Evolutionary conservation across 129 eudicot species (phyloP).

Genomic region (Saussurea involucrata): DNA sequence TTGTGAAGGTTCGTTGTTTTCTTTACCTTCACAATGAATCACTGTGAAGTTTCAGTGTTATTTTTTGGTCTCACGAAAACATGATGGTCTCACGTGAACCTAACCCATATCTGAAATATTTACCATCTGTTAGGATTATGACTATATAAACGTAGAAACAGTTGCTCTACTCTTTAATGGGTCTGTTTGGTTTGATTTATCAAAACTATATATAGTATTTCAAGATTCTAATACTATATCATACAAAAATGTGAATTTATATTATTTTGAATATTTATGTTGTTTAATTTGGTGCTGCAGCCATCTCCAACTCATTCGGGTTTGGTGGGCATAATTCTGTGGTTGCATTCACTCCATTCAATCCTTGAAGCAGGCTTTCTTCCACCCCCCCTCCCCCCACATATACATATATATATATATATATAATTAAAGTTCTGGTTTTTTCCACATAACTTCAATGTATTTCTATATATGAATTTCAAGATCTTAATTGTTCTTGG

Average conservation of each 20-base stretch:
- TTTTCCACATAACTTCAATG: conserved; percentile 7
- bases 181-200: neutral
- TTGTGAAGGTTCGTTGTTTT: no score
- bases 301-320: conserved; percentile 66
- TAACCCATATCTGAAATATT: neutral
- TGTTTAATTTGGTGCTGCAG: conserved; percentile 43
- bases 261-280: neutral
- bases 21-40: no score
- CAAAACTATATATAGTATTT: no score
- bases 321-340: conserved; percentile 67
- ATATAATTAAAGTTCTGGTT: neutral
- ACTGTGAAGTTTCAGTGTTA: no score
- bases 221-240: no score
- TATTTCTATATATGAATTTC: neutral
- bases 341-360: conserved; percentile 59
- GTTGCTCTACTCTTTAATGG: neutral
- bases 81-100: no score
- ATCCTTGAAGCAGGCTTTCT: conserved; percentile 23
- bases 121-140: neutral
- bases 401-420: no score
- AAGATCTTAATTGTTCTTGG: neutral
- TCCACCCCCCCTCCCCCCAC: neutral
- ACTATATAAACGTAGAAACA: neutral
- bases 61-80: no score
- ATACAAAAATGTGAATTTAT: neutral